Evolutionary conservation across 257 asterid species (phyloP), one percentile per base, ranked within the genome.

Genomic region (Mitragyna speciosa): DNA sequence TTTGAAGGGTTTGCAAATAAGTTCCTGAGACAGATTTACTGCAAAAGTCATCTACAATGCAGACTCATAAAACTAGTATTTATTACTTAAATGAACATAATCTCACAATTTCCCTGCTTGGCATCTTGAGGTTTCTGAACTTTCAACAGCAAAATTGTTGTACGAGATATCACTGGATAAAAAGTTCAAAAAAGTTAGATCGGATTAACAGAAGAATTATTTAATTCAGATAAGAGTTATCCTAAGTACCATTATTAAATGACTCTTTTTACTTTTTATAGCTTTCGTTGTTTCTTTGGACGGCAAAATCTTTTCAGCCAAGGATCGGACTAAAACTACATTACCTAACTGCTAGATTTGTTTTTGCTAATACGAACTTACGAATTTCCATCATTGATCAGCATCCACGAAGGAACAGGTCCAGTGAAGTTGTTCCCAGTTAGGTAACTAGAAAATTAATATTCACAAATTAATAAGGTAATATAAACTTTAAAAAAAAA

Each of bases 121-220:
- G 75, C 96, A 91, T 75, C 68, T 73, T 16, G 80, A 0, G 75
- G 73, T n/a, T n/a, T 0, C 20, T 56, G 85, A 79, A 48, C 67
- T 81, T 73, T 69, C 85, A 45, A 74, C 69, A 14, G 90, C 84
- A 72, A 88, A 83, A 84, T 89, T 88, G 89, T 91, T 91, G 89
- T 89, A 91, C 61, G 96, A 89, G 6, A 91, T 77, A 74, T 91
- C 96, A 52, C 96, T 91, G 92, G 78, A 88, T 43, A 81, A 59
- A 83, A 85, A 84, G 12, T 6, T 43, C 72, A 22, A 48, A 28
- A 76, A 43, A 82, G 39, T 12, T 17, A 76, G 7, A 11, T n/a
- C 15, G 39, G 45, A 39, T 47, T 4, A 30, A 7, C 45, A 66
- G 45, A 66, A 66, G n/a, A 16, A 31, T 16, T 14, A 66, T 30